Evolutionary conservation across 2,329 filamentous ascomycete species (phyloP).

Genomic region (Spiromastix sp.): DNA sequence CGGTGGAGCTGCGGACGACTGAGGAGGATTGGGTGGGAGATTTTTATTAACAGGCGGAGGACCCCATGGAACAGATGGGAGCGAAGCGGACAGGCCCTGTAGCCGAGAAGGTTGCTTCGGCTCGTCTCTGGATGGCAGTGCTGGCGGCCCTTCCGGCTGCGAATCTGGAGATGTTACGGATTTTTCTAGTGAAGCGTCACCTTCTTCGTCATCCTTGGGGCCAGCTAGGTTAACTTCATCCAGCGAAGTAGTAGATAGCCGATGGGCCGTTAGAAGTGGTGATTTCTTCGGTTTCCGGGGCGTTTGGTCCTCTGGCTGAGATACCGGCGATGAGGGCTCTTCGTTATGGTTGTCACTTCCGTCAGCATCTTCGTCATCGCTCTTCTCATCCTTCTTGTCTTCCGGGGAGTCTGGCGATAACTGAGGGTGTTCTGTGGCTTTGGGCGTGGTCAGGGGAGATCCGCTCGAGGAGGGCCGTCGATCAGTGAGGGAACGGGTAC

Average conservation of each 20-base stretch:
- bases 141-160: conserved; percentile 12
- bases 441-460: conserved; percentile 27
- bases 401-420: conserved; percentile 11
- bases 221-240: conserved; percentile 55
- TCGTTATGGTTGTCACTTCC: conserved; percentile 16
- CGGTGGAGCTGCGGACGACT: conserved; percentile 27
- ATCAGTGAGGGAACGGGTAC: conserved; percentile 52
- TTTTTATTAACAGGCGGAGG: conserved; percentile 40
- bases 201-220: conserved; percentile 44
- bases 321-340: conserved; percentile 17
- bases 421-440: conserved; percentile 22
- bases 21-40: conserved; percentile 27
- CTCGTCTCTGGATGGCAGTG: conserved; percentile 25
- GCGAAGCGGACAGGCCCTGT: conserved; percentile 56
- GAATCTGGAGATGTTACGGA: conserved; percentile 4
- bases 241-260: conserved; percentile 47
- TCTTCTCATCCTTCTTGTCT: conserved; percentile 10
- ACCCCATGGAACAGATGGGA: conserved; percentile 65
- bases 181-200: conserved; percentile 11
- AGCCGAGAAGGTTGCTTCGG: conserved; percentile 24
- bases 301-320: conserved; percentile 24
- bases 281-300: conserved; percentile 37
- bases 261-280: conserved; percentile 42
- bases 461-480: conserved; percentile 31
- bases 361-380: conserved; percentile 14